Conservation (phyloP, 177 flowering plant genomes). For the Vitis hybrid region DNA sequence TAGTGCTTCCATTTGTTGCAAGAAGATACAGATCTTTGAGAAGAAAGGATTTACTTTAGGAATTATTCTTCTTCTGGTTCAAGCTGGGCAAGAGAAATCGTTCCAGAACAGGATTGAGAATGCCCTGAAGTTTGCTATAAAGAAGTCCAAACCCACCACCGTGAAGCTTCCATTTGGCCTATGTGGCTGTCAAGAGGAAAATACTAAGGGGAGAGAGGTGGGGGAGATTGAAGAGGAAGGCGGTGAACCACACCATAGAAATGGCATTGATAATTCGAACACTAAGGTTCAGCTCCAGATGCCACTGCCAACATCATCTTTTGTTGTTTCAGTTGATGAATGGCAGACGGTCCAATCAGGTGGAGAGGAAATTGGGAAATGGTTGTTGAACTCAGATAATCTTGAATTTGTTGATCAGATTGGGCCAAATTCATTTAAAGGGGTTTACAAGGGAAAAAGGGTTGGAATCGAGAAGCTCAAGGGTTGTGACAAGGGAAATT, state of each 20-base stretch:
- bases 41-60: slow-evolving; percentile 82
- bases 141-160: slow-evolving; percentile 54
- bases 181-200: slow-evolving; percentile 94
- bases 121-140: slow-evolving; percentile 64
- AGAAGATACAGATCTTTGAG: slow-evolving; percentile 93
- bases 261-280: slow-evolving; percentile 38
- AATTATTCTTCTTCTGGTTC: slow-evolving; percentile 54
- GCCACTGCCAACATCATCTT: slow-evolving; percentile 59
- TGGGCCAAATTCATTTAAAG: slow-evolving; percentile 71
- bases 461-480: slow-evolving; percentile 77
- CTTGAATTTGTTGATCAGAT: slow-evolving; percentile 74
- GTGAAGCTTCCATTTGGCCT: slow-evolving; percentile 90
- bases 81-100: slow-evolving; percentile 64
- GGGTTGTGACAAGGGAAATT: slow-evolving; percentile 88
- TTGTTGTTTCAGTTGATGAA: slow-evolving; percentile 70
- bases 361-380: slow-evolving; percentile 62
- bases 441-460: slow-evolving; percentile 67
- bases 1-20: slow-evolving; percentile 68
- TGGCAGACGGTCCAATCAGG: slow-evolving; percentile 86
- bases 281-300: slow-evolving; percentile 37
- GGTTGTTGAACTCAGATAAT: slow-evolving; percentile 76
- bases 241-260: slow-evolving; percentile 34
- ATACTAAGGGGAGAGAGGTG: slow-evolving; percentile 37
- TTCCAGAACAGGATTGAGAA: slow-evolving; percentile 56
- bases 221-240: slow-evolving; percentile 57